A percentile compares a stretch with the other conserved stretches of the same genome.
These are phyloP conservation scores for Verbena officinalis DNA, from an alignment of 257 asterid genomes.

Conservation along the genomic window DNA sequence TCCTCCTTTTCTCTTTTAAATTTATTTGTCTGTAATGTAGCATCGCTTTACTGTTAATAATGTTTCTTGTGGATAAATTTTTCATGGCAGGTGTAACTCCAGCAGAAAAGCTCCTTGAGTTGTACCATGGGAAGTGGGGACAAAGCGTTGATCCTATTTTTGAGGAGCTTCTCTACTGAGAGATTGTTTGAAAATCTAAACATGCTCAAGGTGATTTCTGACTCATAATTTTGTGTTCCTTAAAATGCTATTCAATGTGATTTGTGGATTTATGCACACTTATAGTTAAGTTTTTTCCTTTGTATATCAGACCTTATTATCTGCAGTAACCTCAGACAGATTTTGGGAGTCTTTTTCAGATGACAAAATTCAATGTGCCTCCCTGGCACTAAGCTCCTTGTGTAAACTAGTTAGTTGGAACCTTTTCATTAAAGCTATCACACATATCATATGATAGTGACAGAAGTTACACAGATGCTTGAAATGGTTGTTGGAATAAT, in stretches of 20 bases:
- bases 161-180: slow-evolving; percentile 81
- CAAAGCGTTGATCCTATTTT: slow-evolving; percentile 81
- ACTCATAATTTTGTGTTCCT: slow-evolving; percentile 1
- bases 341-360: slow-evolving; percentile 4
- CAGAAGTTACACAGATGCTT: neutral
- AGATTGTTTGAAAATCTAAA: slow-evolving; percentile 20
- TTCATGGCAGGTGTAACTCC: slow-evolving; percentile 74
- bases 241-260: neutral
- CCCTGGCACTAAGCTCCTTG: neutral
- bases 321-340: neutral
- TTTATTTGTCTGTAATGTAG: too few species aligned
- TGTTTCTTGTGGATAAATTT: slow-evolving; percentile 5
- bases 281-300: neutral
- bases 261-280: slow-evolving; percentile 6
- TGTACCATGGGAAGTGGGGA: slow-evolving; percentile 96
- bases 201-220: neutral
- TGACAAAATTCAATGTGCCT: neutral
- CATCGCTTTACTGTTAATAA: too few species aligned
- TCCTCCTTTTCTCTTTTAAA: too few species aligned
- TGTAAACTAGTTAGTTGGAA: slow-evolving; percentile 22
- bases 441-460: neutral
- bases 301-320: slow-evolving; percentile 5
- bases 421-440: neutral
- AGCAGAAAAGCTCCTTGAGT: slow-evolving; percentile 84
- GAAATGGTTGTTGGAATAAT: neutral